phyloP scores from a whole-genome alignment of 768 basidiomycete genomes.

The Vararia minispora region DNA sequence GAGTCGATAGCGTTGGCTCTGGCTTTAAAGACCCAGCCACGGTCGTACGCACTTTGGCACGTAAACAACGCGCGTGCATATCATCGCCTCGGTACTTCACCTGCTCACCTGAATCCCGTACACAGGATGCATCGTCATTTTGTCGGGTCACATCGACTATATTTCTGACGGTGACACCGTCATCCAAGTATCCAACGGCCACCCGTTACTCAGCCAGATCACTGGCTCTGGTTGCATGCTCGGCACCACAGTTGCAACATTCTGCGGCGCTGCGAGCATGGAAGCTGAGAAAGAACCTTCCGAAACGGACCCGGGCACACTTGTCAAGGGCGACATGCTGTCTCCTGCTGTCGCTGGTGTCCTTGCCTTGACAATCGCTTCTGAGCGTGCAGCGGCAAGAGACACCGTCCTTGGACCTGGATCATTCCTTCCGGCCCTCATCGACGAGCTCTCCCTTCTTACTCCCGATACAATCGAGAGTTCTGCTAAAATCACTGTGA shows the following conservation, averaged over 20 bases:
- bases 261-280: slow-evolving; percentile 58
- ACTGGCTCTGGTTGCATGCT: slow-evolving; percentile 88
- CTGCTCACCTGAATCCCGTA: neutral
- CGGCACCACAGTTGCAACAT: slow-evolving; percentile 68
- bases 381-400: slow-evolving; percentile 43
- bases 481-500: neutral
- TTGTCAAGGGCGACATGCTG: slow-evolving; percentile 73
- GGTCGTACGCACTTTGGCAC: slow-evolving; percentile 62
- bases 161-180: slow-evolving; percentile 71
- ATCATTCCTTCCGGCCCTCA: slow-evolving; percentile 52
- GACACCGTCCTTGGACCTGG: slow-evolving; percentile 48
- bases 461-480: slow-evolving; percentile 24
- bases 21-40: slow-evolving; percentile 66
- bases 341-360: slow-evolving; percentile 69
- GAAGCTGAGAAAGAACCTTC: slow-evolving; percentile 19
- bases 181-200: slow-evolving; percentile 65
- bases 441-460: slow-evolving; percentile 46
- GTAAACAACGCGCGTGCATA: slow-evolving; percentile 52
- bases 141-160: slow-evolving; percentile 76
- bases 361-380: slow-evolving; percentile 47
- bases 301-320: slow-evolving; percentile 24
- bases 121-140: slow-evolving; percentile 66
- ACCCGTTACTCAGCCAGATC: slow-evolving; percentile 60
- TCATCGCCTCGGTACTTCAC: neutral
- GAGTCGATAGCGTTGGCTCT: slow-evolving; percentile 75